Percentiles rank a stretch among this genome's conserved stretches.
phyloP scores from a whole-genome alignment of 805 yeast species.

The Candida loeiensis region DNA sequence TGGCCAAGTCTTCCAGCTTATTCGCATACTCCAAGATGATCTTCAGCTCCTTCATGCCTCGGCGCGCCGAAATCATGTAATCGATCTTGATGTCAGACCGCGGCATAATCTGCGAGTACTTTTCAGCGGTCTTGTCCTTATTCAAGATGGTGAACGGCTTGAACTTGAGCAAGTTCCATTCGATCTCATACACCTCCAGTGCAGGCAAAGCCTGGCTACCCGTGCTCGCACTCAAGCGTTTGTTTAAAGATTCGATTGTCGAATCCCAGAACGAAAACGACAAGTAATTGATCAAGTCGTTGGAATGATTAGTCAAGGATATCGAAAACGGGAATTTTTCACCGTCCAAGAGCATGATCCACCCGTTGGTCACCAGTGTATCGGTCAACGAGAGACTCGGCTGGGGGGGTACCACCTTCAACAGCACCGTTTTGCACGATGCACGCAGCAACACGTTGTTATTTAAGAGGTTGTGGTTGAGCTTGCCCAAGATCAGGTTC shows the following conservation, averaged over 20 bases:
- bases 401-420: conserved; percentile 44
- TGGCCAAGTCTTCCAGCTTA: conserved; percentile 18
- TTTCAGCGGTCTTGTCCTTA: conserved; percentile 36
- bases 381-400: conserved; percentile 57
- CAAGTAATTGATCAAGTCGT: conserved; percentile 52
- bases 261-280: conserved; percentile 70
- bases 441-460: conserved; percentile 18
- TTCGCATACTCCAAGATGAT: conserved; percentile 62
- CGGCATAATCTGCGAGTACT: conserved; percentile 38
- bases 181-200: conserved; percentile 70
- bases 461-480: conserved; percentile 25
- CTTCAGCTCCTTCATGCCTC: conserved; percentile 66
- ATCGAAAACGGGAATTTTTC: conserved; percentile 53
- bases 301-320: conserved; percentile 54
- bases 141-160: conserved; percentile 55
- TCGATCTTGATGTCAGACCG: conserved; percentile 43
- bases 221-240: conserved; percentile 39
- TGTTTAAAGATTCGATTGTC: conserved; percentile 59
- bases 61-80: conserved; percentile 64
- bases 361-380: conserved; percentile 54
- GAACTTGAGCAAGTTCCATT: conserved; percentile 57
- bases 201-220: conserved; percentile 42
- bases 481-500: conserved; percentile 11
- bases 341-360: conserved; percentile 79
- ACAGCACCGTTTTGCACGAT: conserved; percentile 18